Evolutionary conservation across 192 early-diverging fungal genomes (phyloP).

Genomic region (Backusella morwellensis): DNA sequence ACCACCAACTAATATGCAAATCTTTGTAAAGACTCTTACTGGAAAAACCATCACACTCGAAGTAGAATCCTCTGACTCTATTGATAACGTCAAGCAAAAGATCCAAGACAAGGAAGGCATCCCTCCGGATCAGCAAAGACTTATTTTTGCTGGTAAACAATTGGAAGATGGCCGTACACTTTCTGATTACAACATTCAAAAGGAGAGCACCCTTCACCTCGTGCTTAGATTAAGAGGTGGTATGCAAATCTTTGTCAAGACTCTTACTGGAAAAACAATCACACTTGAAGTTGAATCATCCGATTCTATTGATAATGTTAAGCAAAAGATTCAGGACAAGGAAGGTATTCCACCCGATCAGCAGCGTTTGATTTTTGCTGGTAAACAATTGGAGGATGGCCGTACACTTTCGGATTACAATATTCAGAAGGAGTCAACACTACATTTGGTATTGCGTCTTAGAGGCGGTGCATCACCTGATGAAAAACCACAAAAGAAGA

Average conservation of each 20-base stretch:
- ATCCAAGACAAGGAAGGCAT: slow-evolving; percentile 25
- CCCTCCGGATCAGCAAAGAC: slow-evolving; percentile 76
- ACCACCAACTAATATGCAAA: slow-evolving; percentile 41
- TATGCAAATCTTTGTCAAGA: slow-evolving; percentile 64
- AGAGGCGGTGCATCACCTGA: slow-evolving; percentile 66
- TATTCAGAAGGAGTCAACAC: slow-evolving; percentile 99
- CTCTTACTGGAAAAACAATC: slow-evolving; percentile 58
- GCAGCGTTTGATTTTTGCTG: slow-evolving; percentile 99
- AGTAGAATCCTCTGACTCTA: slow-evolving; percentile 41
- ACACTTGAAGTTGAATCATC: slow-evolving; percentile 56
- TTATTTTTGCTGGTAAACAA: slow-evolving; percentile 48
- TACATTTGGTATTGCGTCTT: slow-evolving; percentile 94
- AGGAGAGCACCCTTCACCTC: slow-evolving; percentile 67
- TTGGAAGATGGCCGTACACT: slow-evolving; percentile 58
- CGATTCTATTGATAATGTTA: slow-evolving; percentile 61
- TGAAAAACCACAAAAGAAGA: slow-evolving; percentile 6
- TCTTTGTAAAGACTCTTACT: slow-evolving; percentile 66
- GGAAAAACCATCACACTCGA: slow-evolving; percentile 68
- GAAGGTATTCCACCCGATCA: slow-evolving; percentile 97
- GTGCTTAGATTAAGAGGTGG: slow-evolving; percentile 66
- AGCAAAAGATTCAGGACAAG: slow-evolving; percentile 60
- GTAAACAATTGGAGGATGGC: slow-evolving; percentile 99
- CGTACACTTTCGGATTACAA: slow-evolving; percentile 98
- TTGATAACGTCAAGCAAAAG: slow-evolving; percentile 1
- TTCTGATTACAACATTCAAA: slow-evolving; percentile 70